Evolutionary conservation across 345 rosid genomes (phyloP).

Genomic region (Aurinia saxatilis): DNA sequence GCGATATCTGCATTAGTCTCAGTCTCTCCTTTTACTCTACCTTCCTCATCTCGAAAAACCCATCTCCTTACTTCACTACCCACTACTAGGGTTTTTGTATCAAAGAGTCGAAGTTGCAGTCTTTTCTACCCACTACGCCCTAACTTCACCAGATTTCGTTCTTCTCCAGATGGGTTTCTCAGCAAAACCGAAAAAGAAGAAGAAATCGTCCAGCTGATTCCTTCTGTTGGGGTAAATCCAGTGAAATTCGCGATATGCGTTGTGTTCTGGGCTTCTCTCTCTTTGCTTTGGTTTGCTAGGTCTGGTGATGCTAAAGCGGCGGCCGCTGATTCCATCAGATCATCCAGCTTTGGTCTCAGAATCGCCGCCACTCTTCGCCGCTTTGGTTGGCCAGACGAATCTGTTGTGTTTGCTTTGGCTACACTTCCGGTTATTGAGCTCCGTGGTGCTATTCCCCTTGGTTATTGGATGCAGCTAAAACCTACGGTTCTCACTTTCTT

Average conservation of each 20-base stretch:
- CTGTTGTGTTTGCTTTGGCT: constrained; percentile 84
- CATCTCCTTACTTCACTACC: constrained; percentile 24
- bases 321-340: constrained; percentile 64
- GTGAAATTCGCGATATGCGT: constrained; percentile 49
- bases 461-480: constrained; percentile 91
- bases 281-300: constrained; percentile 72
- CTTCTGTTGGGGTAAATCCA: constrained; percentile 37
- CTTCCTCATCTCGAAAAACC: constrained; percentile 29
- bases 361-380: constrained; percentile 57
- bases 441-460: constrained; percentile 94
- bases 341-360: constrained; percentile 71
- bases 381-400: constrained; percentile 77
- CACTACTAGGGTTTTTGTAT: constrained; percentile 6
- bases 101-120: constrained; percentile 6
- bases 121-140: constrained; percentile 12
- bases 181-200: constrained; percentile 28
- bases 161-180: constrained; percentile 32
- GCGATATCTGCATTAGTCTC: constrained; percentile 35
- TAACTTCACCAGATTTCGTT: neutral
- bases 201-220: constrained; percentile 17
- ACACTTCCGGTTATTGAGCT: constrained; percentile 90
- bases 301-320: constrained; percentile 84
- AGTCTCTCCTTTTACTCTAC: constrained; percentile 17
- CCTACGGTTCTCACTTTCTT: constrained; percentile 48
- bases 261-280: constrained; percentile 62